A percentile compares a stretch with the other conserved stretches of the same genome.
Conservation (phyloP, 148 eudicot genomes). For the Rhododendron henanense region DNA sequence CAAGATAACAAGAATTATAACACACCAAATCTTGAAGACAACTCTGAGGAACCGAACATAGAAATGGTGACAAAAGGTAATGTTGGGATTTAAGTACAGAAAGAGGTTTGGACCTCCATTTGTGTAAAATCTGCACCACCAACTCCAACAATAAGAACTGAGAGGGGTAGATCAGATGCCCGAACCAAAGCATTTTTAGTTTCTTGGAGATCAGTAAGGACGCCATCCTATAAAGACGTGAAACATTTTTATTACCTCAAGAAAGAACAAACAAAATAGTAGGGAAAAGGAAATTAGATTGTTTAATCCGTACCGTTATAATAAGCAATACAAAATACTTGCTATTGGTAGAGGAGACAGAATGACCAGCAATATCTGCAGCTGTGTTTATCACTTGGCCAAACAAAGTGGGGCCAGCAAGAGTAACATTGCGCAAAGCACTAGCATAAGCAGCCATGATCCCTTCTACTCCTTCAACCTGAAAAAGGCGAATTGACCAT, state of each 20-base stretch:
- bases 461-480: slow-evolving; percentile 94
- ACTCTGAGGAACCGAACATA: not conserved
- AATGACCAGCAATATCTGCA: slow-evolving; percentile 69
- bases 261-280: not conserved
- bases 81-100: not conserved
- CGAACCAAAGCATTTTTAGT: slow-evolving; percentile 71
- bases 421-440: slow-evolving; percentile 55
- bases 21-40: not conserved
- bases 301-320: slow-evolving; percentile 56
- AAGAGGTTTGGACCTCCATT: slow-evolving; percentile 65
- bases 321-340: slow-evolving; percentile 77
- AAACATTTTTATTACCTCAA: slow-evolving; percentile 5
- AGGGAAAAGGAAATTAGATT: not conserved
- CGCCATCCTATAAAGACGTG: slow-evolving; percentile 64
- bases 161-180: slow-evolving; percentile 87
- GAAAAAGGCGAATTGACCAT: slow-evolving; percentile 2
- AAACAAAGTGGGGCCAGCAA: slow-evolving; percentile 87
- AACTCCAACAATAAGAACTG: slow-evolving; percentile 87
- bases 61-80: not conserved
- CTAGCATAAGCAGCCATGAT: slow-evolving; percentile 76
- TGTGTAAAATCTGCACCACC: slow-evolving; percentile 82
- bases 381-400: slow-evolving; percentile 72
- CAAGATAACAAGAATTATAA: slow-evolving; percentile 6
- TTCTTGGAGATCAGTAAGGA: slow-evolving; percentile 83
- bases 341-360: slow-evolving; percentile 40